Conservation (phyloP, 345 rosid species). For the Theobroma cacao region DNA sequence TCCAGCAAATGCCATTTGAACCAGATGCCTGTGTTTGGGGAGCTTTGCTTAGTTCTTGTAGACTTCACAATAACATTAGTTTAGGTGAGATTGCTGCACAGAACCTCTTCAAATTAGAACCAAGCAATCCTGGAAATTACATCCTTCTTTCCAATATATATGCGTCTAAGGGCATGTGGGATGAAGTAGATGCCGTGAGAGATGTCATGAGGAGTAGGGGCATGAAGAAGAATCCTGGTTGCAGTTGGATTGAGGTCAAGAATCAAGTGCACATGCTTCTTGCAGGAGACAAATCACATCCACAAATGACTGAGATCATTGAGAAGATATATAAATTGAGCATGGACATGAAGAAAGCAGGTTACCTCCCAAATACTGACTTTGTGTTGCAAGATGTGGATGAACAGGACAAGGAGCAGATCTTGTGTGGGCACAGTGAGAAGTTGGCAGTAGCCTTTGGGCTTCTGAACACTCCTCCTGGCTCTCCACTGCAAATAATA, state of each 20-base stretch:
- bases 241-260: conserved; percentile 66
- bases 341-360: conserved; percentile 37
- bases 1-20: conserved; percentile 57
- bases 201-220: conserved; percentile 54
- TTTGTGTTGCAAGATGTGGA: conserved; percentile 43
- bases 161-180: conserved; percentile 57
- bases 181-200: conserved; percentile 43
- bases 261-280: conserved; percentile 46
- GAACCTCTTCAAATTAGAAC: conserved; percentile 50
- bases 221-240: conserved; percentile 66
- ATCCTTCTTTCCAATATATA: conserved; percentile 64
- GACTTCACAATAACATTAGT: conserved; percentile 34
- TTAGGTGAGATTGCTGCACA: conserved; percentile 53
- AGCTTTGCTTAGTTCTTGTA: conserved; percentile 74
- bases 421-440: conserved; percentile 61
- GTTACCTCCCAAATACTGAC: conserved; percentile 29
- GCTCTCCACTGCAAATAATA: conserved; percentile 54
- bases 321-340: conserved; percentile 38
- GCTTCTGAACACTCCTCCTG: conserved; percentile 48
- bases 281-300: conserved; percentile 45
- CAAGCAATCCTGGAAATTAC: conserved; percentile 56
- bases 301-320: conserved; percentile 29
- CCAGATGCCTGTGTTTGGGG: conserved; percentile 82
- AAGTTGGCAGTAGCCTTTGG: conserved; percentile 58
- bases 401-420: conserved; percentile 55